phyloP scores from a whole-genome alignment of 129 eudicot genomes.

The Escallonia rubra region DNA sequence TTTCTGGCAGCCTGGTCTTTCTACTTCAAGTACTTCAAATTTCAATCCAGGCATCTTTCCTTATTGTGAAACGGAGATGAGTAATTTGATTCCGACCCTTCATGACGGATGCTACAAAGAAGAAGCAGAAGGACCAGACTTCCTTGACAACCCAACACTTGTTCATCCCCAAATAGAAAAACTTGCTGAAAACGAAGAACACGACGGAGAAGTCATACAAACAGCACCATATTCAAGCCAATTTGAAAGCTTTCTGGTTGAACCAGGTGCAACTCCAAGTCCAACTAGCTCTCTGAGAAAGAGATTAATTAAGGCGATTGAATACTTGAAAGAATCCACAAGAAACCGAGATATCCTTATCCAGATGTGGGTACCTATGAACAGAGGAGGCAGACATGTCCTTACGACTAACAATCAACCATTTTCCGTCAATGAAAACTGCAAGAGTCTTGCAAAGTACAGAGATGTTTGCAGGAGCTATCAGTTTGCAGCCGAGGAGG shows the following conservation, averaged over 20 bases:
- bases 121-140: constrained; percentile 27
- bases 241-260: constrained; percentile 6
- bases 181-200: not conserved
- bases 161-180: constrained; percentile 15
- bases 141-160: constrained; percentile 18
- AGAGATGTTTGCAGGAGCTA: constrained; percentile 49
- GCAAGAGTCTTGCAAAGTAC: constrained; percentile 42
- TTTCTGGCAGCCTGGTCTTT: constrained; percentile 27
- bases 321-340: constrained; percentile 39
- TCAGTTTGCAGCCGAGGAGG: constrained; percentile 54
- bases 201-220: constrained; percentile 10
- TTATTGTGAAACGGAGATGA: constrained; percentile 13
- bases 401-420: constrained; percentile 61
- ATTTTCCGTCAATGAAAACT: constrained; percentile 36
- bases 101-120: not conserved
- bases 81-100: constrained; percentile 13
- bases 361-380: constrained; percentile 79
- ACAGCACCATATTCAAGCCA: constrained; percentile 3
- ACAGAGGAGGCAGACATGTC: constrained; percentile 42
- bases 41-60: constrained; percentile 26
- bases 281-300: constrained; percentile 29
- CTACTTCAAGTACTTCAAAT: constrained; percentile 32
- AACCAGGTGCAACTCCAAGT: constrained; percentile 21
- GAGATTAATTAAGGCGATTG: constrained; percentile 49
- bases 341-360: constrained; percentile 55